Evolutionary conservation across 768 basidiomycete species (phyloP), one percentile per base, ranked within the genome.

Genomic region (Kwoniella mangroviensis): DNA sequence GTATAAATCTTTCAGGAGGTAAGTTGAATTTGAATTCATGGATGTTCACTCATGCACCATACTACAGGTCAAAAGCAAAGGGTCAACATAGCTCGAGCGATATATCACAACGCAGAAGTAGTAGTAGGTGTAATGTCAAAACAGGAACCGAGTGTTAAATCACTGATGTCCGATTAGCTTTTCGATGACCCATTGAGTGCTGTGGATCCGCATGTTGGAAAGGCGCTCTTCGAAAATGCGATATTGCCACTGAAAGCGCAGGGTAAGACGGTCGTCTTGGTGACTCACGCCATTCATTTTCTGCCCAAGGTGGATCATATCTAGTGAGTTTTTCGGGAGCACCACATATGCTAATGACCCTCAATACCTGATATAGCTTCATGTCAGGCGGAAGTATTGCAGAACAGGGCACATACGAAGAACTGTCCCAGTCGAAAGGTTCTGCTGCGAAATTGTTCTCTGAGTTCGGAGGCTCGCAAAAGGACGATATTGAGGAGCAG

Each of bases 161-260:
- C 12, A 88, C 40, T 55, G 21, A 45, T 42, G 28, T 34, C 4
- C 24, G 61, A 51, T 22, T 41, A 76, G 74, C 65, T 80, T 1
- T 73, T 81, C 64, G 81, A 77, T 41, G 75, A 75, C n/a, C 80
- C 74, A 57, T 70, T 76, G 42, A 71, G 76, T 42, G 70, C 43
- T 56, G 89, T 91, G 61, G 90, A 91, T 75, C 90, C 90, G 1
- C 90, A 92, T 74, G 91, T 92, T 60, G 90, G 90, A 1, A 88
- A 88, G 74, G 85, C 88, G 10, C 85, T 92, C 1, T 91, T 92
- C 79, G 85, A 88, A 54, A 86, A 88, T 64, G 90, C 89, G n/a
- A 89, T 91, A 74, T 71, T 88, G 11, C 84, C 85, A 13, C 85
- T 88, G 1, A 83, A 85, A 22, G 76, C 74, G 42, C 78, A 75